Evolutionary conservation across 1,284 basidiomycete species (phyloP), one percentile per base, ranked within the genome.

Genomic region (Fomitopsis pinicola): DNA sequence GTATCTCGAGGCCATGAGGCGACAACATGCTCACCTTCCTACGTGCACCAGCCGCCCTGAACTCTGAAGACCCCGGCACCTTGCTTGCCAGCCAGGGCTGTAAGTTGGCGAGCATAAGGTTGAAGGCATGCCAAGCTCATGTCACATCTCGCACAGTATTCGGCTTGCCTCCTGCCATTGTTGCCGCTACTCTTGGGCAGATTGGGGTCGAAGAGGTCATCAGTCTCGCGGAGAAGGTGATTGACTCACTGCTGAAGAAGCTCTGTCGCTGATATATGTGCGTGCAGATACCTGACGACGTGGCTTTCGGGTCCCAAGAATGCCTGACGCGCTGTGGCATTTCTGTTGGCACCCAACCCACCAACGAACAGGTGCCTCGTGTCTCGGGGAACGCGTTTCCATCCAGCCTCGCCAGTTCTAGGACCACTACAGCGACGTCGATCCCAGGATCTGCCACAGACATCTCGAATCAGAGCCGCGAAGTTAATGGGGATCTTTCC

Each of bases 41-140:
- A 33, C 8, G 30, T 33, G 68, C 66, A 55, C 56, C 67, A 48
- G 70, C 74, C 8, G 72, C 67, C 5, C 71, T 77, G 61, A 75
- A 72, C 66, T 64, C 69, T 60, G 73, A 76, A 46, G 76, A 76
- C 56, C 75, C 75, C 8, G 75, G 75, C 28, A 69, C 67, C 53
- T 30, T 60, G 54, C 67, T 68, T 10, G 63, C 71, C 33, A 73
- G 72, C 0, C 75, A 77, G 62, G 69, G 73, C 52, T 72, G 74
- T 76, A 64, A 45, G 72, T 65, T 2, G 3, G 7, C 7, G 6
- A 54, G 19, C 22, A n/a, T n/a, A 1, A 1, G 40, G 5, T 19
- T 36, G 28, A 2, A 22, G 28, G 1, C 19, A 22, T 38, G 1
- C 38, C 14, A n/a, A 1, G 35, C 15, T 38, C 10, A 42, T 19